Percentiles rank a stretch among this genome's conserved stretches.
These are phyloP conservation scores for Colletotrichum sp. DNA, from an alignment of 2,329 filamentous ascomycete genomes.

Conservation along the genomic window DNA sequence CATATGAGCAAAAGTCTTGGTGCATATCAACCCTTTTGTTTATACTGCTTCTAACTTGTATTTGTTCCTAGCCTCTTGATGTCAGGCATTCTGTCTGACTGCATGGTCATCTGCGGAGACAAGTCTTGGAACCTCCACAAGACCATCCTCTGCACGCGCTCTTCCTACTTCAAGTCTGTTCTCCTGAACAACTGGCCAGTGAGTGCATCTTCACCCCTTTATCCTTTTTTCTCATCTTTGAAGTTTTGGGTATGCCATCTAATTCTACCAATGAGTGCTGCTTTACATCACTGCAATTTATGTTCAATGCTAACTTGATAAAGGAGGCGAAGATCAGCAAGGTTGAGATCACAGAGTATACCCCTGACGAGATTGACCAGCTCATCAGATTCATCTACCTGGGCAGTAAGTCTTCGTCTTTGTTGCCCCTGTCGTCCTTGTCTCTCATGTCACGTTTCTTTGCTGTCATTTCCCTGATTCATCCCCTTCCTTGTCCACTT, in stretches of 20 bases:
- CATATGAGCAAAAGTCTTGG: not conserved
- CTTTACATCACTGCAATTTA: no score
- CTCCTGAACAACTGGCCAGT: not conserved
- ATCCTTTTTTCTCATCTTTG: not conserved
- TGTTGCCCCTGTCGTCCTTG: not conserved
- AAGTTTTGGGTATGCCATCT: not conserved
- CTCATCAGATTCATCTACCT: not conserved
- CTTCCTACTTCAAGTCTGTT: not conserved
- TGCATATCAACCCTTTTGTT: fast-evolving
- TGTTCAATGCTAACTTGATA: not conserved
- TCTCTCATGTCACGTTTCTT: not conserved
- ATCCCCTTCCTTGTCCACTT: not conserved
- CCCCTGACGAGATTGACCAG: not conserved
- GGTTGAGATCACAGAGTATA: not conserved
- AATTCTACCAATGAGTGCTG: not conserved
- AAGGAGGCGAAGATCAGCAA: not conserved
- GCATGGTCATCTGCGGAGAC: not conserved
- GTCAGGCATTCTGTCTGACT: not conserved
- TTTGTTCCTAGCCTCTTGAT: not conserved
- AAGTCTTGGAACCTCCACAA: not conserved
- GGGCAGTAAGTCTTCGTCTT: not conserved
- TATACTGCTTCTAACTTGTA: not conserved
- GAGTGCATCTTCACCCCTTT: not conserved
- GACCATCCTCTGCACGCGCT: not conserved
- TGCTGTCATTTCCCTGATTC: not conserved